Conservation (phyloP, 768 basidiomycete species). For the Trametes coccinea region DNA sequence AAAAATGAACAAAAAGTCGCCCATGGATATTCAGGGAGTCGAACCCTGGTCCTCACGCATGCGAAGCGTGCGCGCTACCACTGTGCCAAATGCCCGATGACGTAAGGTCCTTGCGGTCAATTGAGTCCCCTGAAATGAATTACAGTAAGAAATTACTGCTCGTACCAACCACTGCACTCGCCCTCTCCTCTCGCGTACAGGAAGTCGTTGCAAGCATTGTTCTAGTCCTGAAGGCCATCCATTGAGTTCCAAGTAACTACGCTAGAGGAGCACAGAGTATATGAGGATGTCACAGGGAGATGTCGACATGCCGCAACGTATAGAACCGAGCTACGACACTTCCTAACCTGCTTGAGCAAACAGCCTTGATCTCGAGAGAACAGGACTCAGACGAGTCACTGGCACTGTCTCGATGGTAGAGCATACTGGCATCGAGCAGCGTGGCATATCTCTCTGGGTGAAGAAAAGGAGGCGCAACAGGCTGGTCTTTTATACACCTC, state of each 20-base stretch:
- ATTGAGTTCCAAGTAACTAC: too few species aligned
- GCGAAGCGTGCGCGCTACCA: slow-evolving; percentile 40
- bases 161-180: too few species aligned
- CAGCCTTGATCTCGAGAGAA: slow-evolving; percentile 48
- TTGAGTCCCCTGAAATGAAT: too few species aligned
- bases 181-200: too few species aligned
- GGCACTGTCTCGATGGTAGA: slow-evolving; percentile 63
- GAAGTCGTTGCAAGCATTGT: too few species aligned
- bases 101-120: background rate
- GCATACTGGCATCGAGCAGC: slow-evolving; percentile 53
- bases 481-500: background rate
- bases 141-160: too few species aligned
- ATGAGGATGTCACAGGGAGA: slow-evolving; percentile 48
- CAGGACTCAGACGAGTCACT: slow-evolving; percentile 54
- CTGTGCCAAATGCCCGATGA: slow-evolving; percentile 36
- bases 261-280: too few species aligned
- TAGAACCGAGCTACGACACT: slow-evolving; percentile 55
- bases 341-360: slow-evolving; percentile 53
- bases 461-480: slow-evolving; percentile 5
- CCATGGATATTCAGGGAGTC: slow-evolving; percentile 33
- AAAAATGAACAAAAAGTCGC: background rate
- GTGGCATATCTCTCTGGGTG: slow-evolving; percentile 56
- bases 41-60: slow-evolving; percentile 38
- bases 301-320: slow-evolving; percentile 65
- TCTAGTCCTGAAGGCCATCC: too few species aligned